phyloP scores from a whole-genome alignment of 805 yeast genomes.

The Schizosaccharomyces cryophilus region DNA sequence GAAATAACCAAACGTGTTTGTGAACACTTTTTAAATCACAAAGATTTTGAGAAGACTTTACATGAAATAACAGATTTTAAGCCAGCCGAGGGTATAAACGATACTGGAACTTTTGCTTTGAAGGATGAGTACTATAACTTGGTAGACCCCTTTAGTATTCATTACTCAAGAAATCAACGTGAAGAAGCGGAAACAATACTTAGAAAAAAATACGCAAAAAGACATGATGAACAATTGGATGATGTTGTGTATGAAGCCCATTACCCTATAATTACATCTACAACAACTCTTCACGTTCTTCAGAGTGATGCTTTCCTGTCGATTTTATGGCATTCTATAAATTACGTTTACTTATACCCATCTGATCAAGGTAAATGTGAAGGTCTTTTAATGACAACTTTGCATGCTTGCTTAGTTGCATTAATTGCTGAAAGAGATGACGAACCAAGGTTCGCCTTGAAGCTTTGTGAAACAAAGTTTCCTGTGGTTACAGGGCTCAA shows the following conservation, averaged over 20 bases:
- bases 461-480: neutral
- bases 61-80: conserved; percentile 31
- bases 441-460: neutral
- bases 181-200: conserved; percentile 58
- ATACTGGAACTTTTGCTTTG: conserved; percentile 41
- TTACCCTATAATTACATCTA: neutral
- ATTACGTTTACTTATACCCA: neutral
- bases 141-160: conserved; percentile 65
- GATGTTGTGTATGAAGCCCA: neutral
- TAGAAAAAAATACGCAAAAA: conserved; percentile 15
- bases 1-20: conserved; percentile 46
- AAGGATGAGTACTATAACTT: conserved; percentile 28
- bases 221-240: neutral
- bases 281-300: neutral
- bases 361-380: neutral
- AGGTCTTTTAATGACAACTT: neutral
- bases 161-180: conserved; percentile 49
- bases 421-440: neutral
- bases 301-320: neutral
- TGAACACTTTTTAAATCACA: conserved; percentile 49
- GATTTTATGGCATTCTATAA: neutral
- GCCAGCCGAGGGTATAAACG: conserved; percentile 34
- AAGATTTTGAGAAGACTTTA: conserved; percentile 41
- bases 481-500: neutral
- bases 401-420: neutral